phyloP scores from a whole-genome alignment of 805 yeast genomes.

The Metschnikowia hibisci region DNA sequence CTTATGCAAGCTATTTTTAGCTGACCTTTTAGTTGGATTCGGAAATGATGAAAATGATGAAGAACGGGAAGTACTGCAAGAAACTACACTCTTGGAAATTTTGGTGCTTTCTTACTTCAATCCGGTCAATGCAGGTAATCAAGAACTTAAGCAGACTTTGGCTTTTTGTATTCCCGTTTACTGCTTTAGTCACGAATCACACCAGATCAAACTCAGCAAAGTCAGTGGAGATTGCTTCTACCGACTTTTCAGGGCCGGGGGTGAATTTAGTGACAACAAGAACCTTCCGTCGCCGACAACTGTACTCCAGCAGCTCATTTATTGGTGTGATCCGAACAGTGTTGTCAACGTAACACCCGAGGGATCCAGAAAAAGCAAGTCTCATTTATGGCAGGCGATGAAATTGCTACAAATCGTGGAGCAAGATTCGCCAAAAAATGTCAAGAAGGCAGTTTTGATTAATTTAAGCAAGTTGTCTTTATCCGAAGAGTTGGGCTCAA shows the following conservation, averaged over 20 bases:
- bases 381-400: conserved; percentile 55
- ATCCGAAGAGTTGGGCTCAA: conserved; percentile 26
- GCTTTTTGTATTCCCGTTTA: conserved; percentile 88
- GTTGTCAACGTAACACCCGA: conserved; percentile 48
- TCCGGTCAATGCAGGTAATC: conserved; percentile 59
- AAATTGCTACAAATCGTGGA: conserved; percentile 51
- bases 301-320: conserved; percentile 65
- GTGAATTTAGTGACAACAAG: conserved; percentile 32
- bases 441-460: conserved; percentile 50
- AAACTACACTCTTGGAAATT: conserved; percentile 54
- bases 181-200: conserved; percentile 67
- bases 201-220: conserved; percentile 62
- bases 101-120: conserved; percentile 72
- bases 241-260: conserved; percentile 46
- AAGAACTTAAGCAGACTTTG: conserved; percentile 69
- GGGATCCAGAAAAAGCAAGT: conserved; percentile 38
- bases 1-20: conserved; percentile 72
- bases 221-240: conserved; percentile 64
- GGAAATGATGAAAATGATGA: conserved; percentile 16
- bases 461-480: conserved; percentile 46
- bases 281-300: conserved; percentile 42
- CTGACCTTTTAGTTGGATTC: conserved; percentile 63
- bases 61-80: conserved; percentile 25
- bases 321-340: conserved; percentile 82
- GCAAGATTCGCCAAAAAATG: conserved; percentile 47